Percentiles rank a stretch among this genome's conserved stretches.
Evolutionary conservation across 192 early-diverging fungal species (phyloP).

Genomic region (Gaertneriomyces semiglobifer): DNA sequence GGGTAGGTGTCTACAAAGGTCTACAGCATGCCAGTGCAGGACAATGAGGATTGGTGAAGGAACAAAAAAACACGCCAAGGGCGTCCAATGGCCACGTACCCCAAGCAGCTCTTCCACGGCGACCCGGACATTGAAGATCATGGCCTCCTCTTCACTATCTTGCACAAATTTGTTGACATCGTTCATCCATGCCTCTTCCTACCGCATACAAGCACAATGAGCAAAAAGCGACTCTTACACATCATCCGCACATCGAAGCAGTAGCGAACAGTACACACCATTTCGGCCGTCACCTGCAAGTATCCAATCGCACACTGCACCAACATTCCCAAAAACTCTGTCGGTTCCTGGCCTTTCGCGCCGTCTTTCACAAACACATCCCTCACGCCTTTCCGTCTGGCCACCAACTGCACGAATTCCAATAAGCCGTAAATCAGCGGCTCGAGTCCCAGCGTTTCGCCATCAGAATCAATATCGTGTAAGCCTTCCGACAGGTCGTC

Average conservation of each 20-base stretch:
- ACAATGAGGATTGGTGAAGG: background rate
- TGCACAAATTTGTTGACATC: slow-evolving; percentile 88
- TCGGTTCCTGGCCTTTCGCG: slow-evolving; percentile 33
- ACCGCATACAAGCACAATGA: background rate
- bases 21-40: slow-evolving; percentile 10
- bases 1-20: slow-evolving; percentile 56
- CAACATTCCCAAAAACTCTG: slow-evolving; percentile 21
- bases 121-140: slow-evolving; percentile 81
- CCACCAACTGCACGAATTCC: slow-evolving; percentile 63
- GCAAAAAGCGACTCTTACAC: background rate
- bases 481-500: slow-evolving; percentile 4
- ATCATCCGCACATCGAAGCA: background rate
- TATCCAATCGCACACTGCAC: slow-evolving; percentile 54
- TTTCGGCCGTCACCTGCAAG: slow-evolving; percentile 78
- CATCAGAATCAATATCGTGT: slow-evolving; percentile 60
- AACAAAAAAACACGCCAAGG: background rate
- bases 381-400: slow-evolving; percentile 51
- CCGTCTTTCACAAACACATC: slow-evolving; percentile 45
- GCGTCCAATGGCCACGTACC: slow-evolving; percentile 22
- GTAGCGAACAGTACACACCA: slow-evolving; percentile 25
- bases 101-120: slow-evolving; percentile 74
- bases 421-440: slow-evolving; percentile 63
- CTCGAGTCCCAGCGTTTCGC: slow-evolving; percentile 65
- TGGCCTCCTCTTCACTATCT: slow-evolving; percentile 86
- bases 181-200: slow-evolving; percentile 73